phyloP scores from a whole-genome alignment of 2,329 filamentous ascomycete species.

The Alternaria ethzedia region DNA sequence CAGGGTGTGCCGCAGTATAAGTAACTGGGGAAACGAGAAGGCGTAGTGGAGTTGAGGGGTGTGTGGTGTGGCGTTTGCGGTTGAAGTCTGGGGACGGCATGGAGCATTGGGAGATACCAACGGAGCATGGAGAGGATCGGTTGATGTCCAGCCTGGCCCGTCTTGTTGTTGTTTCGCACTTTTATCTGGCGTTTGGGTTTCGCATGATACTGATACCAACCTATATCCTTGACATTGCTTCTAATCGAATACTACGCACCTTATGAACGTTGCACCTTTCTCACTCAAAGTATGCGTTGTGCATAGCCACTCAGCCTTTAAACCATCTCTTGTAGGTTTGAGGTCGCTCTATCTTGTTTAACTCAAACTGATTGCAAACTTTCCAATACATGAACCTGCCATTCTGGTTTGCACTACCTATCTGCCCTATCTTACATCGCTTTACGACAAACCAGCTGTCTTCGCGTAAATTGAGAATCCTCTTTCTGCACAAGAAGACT shows the following conservation, averaged over 20 bases:
- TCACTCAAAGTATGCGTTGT: too few species aligned
- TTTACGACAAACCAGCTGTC: not conserved
- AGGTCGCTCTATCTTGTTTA: too few species aligned
- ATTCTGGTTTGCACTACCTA: too few species aligned
- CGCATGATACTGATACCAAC: not conserved
- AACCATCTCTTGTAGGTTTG: too few species aligned
- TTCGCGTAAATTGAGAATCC: not conserved
- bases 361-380: too few species aligned
- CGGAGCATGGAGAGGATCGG: not conserved
- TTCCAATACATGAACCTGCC: too few species aligned
- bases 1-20: conserved; percentile 23
- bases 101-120: not conserved
- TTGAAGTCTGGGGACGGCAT: not conserved
- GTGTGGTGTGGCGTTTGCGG: not conserved
- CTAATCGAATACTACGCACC: not conserved
- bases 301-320: too few species aligned
- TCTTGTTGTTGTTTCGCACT: not conserved
- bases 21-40: not conserved
- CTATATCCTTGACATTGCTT: not conserved
- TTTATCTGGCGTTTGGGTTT: not conserved
- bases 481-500: not conserved
- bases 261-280: too few species aligned
- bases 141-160: not conserved
- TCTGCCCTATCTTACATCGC: not conserved
- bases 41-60: not conserved